Conservation (phyloP, 306 rosid species). For the Prinsepia uniflora region DNA sequence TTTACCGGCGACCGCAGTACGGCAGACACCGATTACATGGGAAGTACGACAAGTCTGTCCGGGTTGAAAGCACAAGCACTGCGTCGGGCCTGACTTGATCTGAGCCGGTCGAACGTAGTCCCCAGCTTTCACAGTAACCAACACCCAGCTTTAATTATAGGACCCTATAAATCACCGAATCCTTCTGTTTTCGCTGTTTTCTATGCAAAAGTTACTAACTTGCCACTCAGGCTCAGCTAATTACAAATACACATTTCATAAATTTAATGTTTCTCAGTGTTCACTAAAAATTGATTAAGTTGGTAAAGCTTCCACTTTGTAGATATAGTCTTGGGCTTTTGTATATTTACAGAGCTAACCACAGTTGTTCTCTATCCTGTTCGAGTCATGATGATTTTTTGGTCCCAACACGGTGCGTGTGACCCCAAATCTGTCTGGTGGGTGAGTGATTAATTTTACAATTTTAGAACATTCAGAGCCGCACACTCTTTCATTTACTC, state of each 20-base stretch:
- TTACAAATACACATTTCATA: neutral
- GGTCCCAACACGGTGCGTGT: conserved; percentile 12
- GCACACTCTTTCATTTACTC: neutral
- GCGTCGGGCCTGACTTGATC: conserved; percentile 25
- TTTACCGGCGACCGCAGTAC: conserved; percentile 14
- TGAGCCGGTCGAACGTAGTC: conserved; percentile 24
- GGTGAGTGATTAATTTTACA: too few relatives aligned
- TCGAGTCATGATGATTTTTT: neutral
- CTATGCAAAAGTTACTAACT: conserved; percentile 19
- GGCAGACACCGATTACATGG: conserved; percentile 1
- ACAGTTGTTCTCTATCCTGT: neutral
- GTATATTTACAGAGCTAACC: conserved; percentile 2
- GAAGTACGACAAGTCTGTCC: neutral
- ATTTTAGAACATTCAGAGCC: too few relatives aligned
- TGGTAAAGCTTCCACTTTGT: neutral
- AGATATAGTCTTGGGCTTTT: neutral
- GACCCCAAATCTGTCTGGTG: conserved; percentile 1
- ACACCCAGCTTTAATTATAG: conserved; percentile 26
- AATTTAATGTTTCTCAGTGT: neutral
- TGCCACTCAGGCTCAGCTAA: neutral
- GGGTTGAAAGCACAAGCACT: conserved; percentile 31
- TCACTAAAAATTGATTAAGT: neutral
- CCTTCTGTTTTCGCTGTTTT: conserved; percentile 22
- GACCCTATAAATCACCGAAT: neutral
- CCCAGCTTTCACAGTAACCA: conserved; percentile 74